Base-by-base conservation (phyloP, 2,329 filamentous ascomycete species). In the Cladosporium sp. region DNA sequence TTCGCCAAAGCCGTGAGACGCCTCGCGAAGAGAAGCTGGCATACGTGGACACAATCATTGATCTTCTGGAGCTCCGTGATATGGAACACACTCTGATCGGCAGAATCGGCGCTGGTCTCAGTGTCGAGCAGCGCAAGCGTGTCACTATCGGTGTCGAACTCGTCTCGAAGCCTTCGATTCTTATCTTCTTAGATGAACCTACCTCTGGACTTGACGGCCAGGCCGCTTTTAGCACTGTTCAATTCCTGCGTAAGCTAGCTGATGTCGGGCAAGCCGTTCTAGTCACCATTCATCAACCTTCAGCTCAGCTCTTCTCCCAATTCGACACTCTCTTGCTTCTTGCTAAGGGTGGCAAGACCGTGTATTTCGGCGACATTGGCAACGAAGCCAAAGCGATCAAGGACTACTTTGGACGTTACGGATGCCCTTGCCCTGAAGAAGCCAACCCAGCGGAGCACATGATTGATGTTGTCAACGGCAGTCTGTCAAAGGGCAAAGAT, bases 261-360 rank as follows among this genome's bases (percentile, higher is more conserved):
- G 78, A 81, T 43, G 77, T 76, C 2, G 84, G 84, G 0, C 84
- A 88, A 58, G 83, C 84, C 4, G 79, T 88, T 1, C 69, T 88
- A 1, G 82, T 82, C 53, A 88, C 84, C 0, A 87, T 88, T 36
- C 84, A 88, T 58, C 84, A 88, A 64, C 85, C 85, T 0, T 85
- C 82, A 1, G 80, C 82, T 0, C 77, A 82, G 8, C 70, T 88
- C 0, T 86, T 88, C 48, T 75, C 81, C 7, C 75, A 84, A 27
- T 88, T 88, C 52, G 84, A 88, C 55, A 78, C 76, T 1, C 75
- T 88, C 0, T 71, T 87, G 1, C 70, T 87, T 1, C 75, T 88
- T 0, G 78, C 82, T n/a, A 78, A 72, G 56, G 84, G 83, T 3
- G 84, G 84, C 7, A 78, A 79, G 57, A 84, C 80, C 1, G 79